Base-by-base conservation (phyloP, 129 eudicot species). In the Flaveria brownii region DNA sequence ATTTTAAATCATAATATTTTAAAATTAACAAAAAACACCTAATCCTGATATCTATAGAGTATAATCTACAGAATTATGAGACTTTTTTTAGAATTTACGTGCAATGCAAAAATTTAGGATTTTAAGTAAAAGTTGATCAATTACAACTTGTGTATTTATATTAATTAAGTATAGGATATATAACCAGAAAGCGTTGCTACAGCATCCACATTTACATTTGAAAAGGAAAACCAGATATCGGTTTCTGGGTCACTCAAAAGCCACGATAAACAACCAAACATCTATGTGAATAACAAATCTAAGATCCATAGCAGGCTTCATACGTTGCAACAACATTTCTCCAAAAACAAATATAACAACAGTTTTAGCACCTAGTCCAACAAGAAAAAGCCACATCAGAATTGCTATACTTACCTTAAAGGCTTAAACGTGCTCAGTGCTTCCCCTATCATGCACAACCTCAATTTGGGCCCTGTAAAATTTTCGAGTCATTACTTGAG, bases 401-500 rank as follows among this genome's bases (percentile, higher is more conserved):
- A 47, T 33, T 72, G 68, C 61, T 26, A 52, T 71, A 81, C 88
- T 78, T 78, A 85, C 88, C 86, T 82, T 69, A 55, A 64, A 30
- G 47, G 75, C 86, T 82, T 69, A 55, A 64, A 30, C 70, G 71
- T 43, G 25, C 55, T 78, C 30, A 60, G 71, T 70, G 84, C 76
- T 70, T 85, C 77, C 33, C 60, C 16, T 25, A 60, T 60, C 61
- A 68, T 45, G 26, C 61, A 54, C 71, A 56, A 78, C 70, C 79
- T 30, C 56, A 70, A 78, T 59, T 76, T 60, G 81, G 54, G 71
- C 84, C 88, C 86, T 85, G 88, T 78, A 82, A 85, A 70, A 68
- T 78, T 78, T 41, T 11, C 54, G 56, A 81, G 85, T 23, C 15
- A 11, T 60, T 65, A 16, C 52, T 45, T 57, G 60, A 17, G 54